Evolutionary conservation across 805 yeast genomes (phyloP), one percentile per base, ranked within the genome.

Genomic region (Saccharomycopsis vini): DNA sequence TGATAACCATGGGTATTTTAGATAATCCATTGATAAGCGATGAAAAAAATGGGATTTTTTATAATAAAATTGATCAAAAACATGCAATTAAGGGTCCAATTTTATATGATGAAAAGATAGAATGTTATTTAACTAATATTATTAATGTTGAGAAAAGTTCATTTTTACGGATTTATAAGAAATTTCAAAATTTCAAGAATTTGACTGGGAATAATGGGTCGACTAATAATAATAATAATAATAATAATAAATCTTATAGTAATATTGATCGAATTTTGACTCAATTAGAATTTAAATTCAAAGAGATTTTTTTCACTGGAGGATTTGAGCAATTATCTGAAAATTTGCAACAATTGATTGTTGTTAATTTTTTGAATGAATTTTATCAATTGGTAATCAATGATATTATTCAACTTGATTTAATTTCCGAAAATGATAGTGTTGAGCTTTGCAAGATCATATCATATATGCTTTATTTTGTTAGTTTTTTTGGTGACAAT

Each of bases 231-330:
- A n/a, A n/a, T n/a, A n/a, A n/a, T n/a, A n/a, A n/a, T n/a, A n/a
- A n/a, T n/a, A n/a, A n/a, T n/a, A n/a, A n/a, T n/a, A n/a, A n/a
- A n/a, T n/a, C n/a, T n/a, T n/a, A n/a, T n/a, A 12, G 24, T 20
- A 39, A 43, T 13, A 43, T 33, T 29, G 16, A 21, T 13, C 23
- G 41, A 3, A 40, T 49, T 15, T 41, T 49, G 22, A 46, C 42
- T 18, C 52, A 45, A 29, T 31, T 49, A 12, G 52, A 49, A 30
- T 49, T 49, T 30, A 49, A 49, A 32, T 49, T 49, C 36, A 46
- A 49, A 34, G 52, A 49, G 32, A 46, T 49, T 24, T 49, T 49
- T 31, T 48, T 48, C 29, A 34, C 49, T n/a, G 39, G 48, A 6
- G 39, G 50, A 10, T 49, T 49, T 30, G 42, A 43, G 18, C 38